These are phyloP conservation scores for Periconia sp. DNA, from an alignment of 2,329 filamentous ascomycete species.

Conservation along the genomic window DNA sequence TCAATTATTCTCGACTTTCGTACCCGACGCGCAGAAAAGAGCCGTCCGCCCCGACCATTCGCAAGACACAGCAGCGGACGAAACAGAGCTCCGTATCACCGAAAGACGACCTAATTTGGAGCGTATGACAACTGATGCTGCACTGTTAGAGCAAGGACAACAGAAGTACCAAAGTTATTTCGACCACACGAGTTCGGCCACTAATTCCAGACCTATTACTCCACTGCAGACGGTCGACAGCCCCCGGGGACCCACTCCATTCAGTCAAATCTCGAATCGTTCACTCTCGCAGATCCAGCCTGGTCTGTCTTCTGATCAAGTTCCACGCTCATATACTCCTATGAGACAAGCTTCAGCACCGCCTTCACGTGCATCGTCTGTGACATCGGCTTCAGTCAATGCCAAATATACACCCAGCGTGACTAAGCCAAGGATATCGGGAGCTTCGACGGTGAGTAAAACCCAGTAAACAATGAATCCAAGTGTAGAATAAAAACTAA, in stretches of 20 bases:
- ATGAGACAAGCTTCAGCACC: conserved; percentile 4
- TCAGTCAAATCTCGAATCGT: not conserved
- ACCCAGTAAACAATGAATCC: too few species aligned
- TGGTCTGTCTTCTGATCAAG: not conserved
- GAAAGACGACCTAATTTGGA: conserved; percentile 1
- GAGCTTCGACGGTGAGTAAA: not conserved
- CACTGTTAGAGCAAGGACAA: not conserved
- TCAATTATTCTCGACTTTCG: not conserved
- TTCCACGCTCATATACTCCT: conserved; percentile 2
- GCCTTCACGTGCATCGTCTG: not conserved
- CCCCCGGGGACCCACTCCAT: not conserved
- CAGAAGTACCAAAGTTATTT: not conserved
- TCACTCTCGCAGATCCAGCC: conserved; percentile 8
- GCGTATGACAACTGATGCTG: conserved; percentile 1
- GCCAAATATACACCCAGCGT: not conserved
- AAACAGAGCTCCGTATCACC: not conserved
- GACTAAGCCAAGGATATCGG: not conserved
- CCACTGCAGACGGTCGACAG: not conserved
- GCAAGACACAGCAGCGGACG: not conserved
- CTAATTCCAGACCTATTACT: not conserved
- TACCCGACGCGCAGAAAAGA: not conserved
- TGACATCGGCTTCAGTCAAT: not conserved
- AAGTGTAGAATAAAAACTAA: not conserved
- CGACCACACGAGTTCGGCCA: not conserved
- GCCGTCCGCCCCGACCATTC: not conserved